A percentile compares a stretch with the other conserved stretches of the same genome.
Conservation (phyloP, 495 filamentous ascomycete genomes). For the Pseudotulostoma volvatum region DNA sequence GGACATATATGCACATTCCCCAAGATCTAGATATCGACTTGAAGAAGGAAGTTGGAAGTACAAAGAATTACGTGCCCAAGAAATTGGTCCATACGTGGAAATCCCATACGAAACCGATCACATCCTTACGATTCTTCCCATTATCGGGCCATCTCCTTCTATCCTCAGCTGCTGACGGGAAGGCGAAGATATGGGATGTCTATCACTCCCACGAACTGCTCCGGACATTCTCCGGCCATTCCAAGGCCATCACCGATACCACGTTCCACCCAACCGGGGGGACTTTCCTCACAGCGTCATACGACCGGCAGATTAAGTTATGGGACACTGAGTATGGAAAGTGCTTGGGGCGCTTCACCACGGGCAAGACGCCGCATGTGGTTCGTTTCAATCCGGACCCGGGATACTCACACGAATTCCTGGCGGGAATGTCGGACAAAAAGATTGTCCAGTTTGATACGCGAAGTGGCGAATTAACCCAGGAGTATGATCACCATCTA, state of each 20-base stretch:
- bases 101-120: constrained; percentile 72
- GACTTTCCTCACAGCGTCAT: constrained; percentile 79
- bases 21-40: constrained; percentile 86
- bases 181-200: constrained; percentile 89
- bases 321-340: constrained; percentile 95
- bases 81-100: constrained; percentile 84
- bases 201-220: constrained; percentile 79
- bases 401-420: constrained; percentile 71
- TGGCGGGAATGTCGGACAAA: constrained; percentile 94
- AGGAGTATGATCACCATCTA: constrained; percentile 97
- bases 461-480: constrained; percentile 64
- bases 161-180: constrained; percentile 69
- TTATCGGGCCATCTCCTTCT: constrained; percentile 72
- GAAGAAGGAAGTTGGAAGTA: constrained; percentile 56
- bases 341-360: constrained; percentile 72
- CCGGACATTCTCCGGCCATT: constrained; percentile 78
- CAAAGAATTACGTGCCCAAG: constrained; percentile 86
- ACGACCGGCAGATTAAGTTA: constrained; percentile 87
- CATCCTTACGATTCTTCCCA: constrained; percentile 76
- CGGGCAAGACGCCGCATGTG: constrained; percentile 89
- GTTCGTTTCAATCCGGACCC: constrained; percentile 75
- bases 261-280: constrained; percentile 71
- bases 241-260: constrained; percentile 77
- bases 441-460: constrained; percentile 98
- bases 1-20: constrained; percentile 75